Conservation (phyloP, 805 yeast species). For the Yarrowia divulgata region DNA sequence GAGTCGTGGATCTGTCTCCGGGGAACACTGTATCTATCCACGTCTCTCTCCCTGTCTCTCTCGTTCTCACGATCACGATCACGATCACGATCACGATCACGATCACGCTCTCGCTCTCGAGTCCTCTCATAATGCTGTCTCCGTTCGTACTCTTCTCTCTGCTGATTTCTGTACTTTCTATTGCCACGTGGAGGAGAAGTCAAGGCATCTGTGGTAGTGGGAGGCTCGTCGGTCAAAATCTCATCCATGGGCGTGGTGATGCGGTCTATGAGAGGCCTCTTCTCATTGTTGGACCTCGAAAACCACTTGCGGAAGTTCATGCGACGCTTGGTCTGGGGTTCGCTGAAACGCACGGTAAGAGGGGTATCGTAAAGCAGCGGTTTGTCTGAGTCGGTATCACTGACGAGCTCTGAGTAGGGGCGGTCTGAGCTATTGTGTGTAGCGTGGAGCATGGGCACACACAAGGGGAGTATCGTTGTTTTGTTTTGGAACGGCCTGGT, state of each 20-base stretch:
- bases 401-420: conserved; percentile 17
- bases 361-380: conserved; percentile 31
- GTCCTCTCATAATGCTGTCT: conserved; percentile 20
- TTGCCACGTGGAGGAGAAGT: conserved; percentile 4
- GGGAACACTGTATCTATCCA: conserved; percentile 19
- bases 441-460: conserved; percentile 24
- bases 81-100: neutral
- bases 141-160: conserved; percentile 23
- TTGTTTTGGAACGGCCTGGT: neutral
- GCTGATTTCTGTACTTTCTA: conserved; percentile 11
- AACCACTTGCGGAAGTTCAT: conserved; percentile 32
- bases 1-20: conserved; percentile 6
- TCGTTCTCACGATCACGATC: neutral
- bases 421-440: conserved; percentile 5
- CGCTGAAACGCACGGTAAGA: conserved; percentile 1
- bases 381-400: conserved; percentile 3
- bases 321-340: conserved; percentile 11
- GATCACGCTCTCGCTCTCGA: neutral
- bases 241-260: conserved; percentile 33
- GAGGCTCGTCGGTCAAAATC: conserved; percentile 20
- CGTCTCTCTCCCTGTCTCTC: conserved; percentile 2
- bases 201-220: conserved; percentile 11
- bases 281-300: conserved; percentile 21
- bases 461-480: neutral
- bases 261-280: conserved; percentile 27